Base-by-base conservation (phyloP, 1,284 basidiomycete species). In the Pterulicium gracile region DNA sequence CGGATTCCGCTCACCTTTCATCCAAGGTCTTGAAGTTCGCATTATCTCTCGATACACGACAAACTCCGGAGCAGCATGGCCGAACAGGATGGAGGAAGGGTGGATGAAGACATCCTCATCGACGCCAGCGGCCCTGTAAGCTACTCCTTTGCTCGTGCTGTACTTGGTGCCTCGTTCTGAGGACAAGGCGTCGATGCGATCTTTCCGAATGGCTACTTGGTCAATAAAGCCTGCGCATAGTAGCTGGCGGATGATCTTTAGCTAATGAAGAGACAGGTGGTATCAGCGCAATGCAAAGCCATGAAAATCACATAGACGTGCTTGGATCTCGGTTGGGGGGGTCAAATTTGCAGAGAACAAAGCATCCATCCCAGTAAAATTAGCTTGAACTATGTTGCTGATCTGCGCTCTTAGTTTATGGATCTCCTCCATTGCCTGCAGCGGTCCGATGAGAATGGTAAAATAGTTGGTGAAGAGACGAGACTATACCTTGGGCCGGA, bases 401-500 rank as follows among this genome's bases (percentile, higher is more conserved):
- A 97, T 86, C 58, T 97, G 96, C 0, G 79, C 74, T 34, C 94
- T 81, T n/a, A 99, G 73, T 62, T 98, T 98, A 63, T 95, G 94
- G 36, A 98, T 96, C 67, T 99, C 96, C 65, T 97, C 89, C 94
- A 99, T 98, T 0, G 93, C 90, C 90, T 95, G 36, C 15, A 24
- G 41, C 24, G 39, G 18, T 41, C 18, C 40, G 23, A 45, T 43
- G 21, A 45, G 15, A 21, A 42, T 44, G 15, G 45, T 12, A 14
- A 36, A 35, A 44, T 13, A 19, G 5, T 48, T 24, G 15, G 21
- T 14, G 19, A 10, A 17, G 4, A 7, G 36, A 39, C 15, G 36
- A 34, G 7, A 24, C 49, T 70, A 41, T 56, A 90, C 91, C 75
- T 98, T 98, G 1, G 75, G 75, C 48, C 93, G 72, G n/a, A 98